Evolutionary conservation across 331 rosid genomes (phyloP), one percentile per base, ranked within the genome.

Genomic region (Erythrophleum ivorense): DNA sequence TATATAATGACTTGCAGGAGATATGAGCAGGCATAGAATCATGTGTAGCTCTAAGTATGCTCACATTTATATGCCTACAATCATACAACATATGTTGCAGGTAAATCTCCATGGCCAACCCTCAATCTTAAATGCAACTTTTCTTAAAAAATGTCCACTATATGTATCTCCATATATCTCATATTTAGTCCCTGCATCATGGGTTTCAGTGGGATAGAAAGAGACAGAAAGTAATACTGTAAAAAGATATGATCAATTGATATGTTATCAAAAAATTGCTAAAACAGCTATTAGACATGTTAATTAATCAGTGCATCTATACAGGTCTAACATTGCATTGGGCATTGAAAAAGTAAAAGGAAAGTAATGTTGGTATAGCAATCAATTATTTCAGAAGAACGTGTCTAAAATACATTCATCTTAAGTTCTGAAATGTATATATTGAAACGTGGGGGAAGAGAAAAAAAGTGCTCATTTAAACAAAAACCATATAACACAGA

Each of bases 381-480:
- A 54, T 45, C 54, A 24, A 57, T 55, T 40, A 40, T 36, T 50
- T 73, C 52, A 41, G 5, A 13, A 14, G 7, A 40, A 19, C 34
- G 19, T 14, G 45, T 41, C 34, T 11, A 55, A 12, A 59, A 33
- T 36, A n/a, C 3, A 18, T 15, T 62, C 43, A 41, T 34, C 76
- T 33, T 15, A 50, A 70, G 31, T 55, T 49, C 75, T 66, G 46
- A 65, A 79, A 72, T 43, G 12, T 41, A 50, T 58, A 14, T 48
- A 88, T 21, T 62, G 45, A 80, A 73, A 60, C 48, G 46, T 43
- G 77, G 68, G 75, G 36, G 77, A 81, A 55, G 48, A 75, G 18
- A 75, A 75, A 78, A n/a, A 36, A 86, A 45, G 34, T 70, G 82
- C 60, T 49, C 40, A 41, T 76, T 50, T 41, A 45, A 77, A 66